phyloP scores from a whole-genome alignment of 73 alveolate species.

The Paramecium sexaurelia region DNA sequence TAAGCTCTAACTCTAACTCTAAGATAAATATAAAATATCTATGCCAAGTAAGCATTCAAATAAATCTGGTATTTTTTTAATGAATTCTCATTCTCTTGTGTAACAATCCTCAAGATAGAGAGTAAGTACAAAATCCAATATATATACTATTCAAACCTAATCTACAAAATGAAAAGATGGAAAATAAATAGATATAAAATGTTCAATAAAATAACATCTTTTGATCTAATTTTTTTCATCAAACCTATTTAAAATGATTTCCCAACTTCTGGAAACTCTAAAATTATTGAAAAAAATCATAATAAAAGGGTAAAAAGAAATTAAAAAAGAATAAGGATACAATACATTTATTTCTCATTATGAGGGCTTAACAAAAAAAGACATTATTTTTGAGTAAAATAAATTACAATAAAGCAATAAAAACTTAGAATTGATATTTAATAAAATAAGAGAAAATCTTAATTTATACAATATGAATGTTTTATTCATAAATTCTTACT shows the following conservation, averaged over 20 bases:
- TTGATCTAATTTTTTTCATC: background rate
- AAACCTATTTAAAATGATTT: background rate
- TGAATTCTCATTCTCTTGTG: background rate
- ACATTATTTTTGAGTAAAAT: background rate
- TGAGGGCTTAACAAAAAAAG: too few species aligned
- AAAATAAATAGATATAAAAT: background rate
- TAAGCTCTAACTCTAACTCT: background rate
- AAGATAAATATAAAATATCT: background rate
- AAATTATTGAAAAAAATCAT: background rate
- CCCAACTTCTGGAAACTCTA: background rate
- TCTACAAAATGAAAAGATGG: background rate
- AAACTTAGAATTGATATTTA: background rate
- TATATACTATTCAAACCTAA: background rate
- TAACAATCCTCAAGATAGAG: background rate
- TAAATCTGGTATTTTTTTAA: slow-evolving; percentile 31
- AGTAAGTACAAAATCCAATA: slow-evolving; percentile 23
- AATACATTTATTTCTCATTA: background rate
- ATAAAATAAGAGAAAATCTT: background rate
- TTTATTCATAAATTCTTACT: background rate
- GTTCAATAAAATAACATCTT: background rate
- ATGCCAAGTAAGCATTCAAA: background rate
- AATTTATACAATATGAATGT: background rate
- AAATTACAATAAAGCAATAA: slow-evolving; percentile 6
- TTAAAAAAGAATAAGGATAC: background rate
- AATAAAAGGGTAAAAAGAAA: background rate